These are phyloP conservation scores for Cercospora canescens DNA, from an alignment of 2,329 filamentous ascomycete species.

Conservation along the genomic window DNA sequence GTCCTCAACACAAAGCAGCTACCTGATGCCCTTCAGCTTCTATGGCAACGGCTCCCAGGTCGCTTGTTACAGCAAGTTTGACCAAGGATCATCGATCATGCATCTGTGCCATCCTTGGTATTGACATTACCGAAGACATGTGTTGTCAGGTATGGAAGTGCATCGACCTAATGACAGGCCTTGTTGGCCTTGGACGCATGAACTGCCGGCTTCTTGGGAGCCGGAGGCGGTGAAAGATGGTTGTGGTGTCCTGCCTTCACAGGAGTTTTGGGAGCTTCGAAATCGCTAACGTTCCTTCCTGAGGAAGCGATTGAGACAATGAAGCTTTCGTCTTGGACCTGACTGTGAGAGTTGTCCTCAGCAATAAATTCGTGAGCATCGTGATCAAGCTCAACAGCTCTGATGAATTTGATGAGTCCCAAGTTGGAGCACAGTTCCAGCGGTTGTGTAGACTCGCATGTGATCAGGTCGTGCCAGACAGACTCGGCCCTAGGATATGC, in stretches of 20 bases:
- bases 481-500: conserved; percentile 17
- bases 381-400: conserved; percentile 3
- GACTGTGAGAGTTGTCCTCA: not conserved
- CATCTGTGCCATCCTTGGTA: not conserved
- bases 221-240: not conserved
- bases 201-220: not conserved
- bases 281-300: not conserved
- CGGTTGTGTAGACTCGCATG: not conserved
- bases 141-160: not conserved
- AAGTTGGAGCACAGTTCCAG: not conserved
- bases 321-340: not conserved
- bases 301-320: not conserved
- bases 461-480: conserved; percentile 20
- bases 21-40: too few species aligned
- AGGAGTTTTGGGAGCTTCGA: not conserved
- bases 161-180: not conserved
- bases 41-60: too few species aligned
- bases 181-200: not conserved
- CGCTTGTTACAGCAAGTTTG: too few species aligned
- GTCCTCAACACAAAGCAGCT: not conserved
- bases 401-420: not conserved
- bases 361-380: not conserved
- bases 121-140: not conserved
- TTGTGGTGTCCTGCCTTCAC: not conserved
- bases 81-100: not conserved